Base-by-base conservation (phyloP, 2,329 filamentous ascomycete species). In the Claviceps pusilla region DNA sequence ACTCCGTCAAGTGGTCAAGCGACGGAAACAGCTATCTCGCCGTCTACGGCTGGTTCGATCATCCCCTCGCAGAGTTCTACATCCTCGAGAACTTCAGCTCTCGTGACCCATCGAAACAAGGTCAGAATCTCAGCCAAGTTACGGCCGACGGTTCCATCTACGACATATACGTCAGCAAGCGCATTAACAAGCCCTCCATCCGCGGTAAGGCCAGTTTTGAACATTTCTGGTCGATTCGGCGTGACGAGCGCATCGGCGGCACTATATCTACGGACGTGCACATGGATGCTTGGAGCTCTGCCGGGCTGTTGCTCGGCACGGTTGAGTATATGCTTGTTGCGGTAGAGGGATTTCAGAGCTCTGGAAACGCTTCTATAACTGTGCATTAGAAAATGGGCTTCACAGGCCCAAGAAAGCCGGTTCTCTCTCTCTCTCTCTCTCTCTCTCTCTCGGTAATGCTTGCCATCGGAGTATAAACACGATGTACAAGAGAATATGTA, bases 291-390 rank as follows among this genome's bases (percentile, higher is more conserved):
- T 54, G 53, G 53, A 63, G 63, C 24, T 66, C 68, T 42, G 60
- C 64, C n/a, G 76, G 77, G 3, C 63, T 78, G 63, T 69, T 65
- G 31, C 61, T 80, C 11, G 77, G 77, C 3, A 68, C 58, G 43
- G 68, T 71, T 59, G 68, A 79, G 63, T 80, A 80, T 63, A 71
- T 75, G 69, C 77, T 80, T 57, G 65, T 79, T 24, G 76, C 76
- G 14, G 75, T 74, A 0, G 77, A 79, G 64, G 76, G 75, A 3
- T 78, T 77, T 64, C 65, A 69, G 57, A 76, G 75, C 65, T 71
- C 67, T 56, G 76, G 77, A 0, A 69, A n/a, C 2, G 35, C 50
- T 12, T 45, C 45, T 28, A 50, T 52, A 6, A 50, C 29, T 35
- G 54, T 52, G 6, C 4, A 31, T 2, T 51, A 51, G 49, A 19